Conservation (phyloP, 345 rosid species). For the Citrus hindsii region DNA sequence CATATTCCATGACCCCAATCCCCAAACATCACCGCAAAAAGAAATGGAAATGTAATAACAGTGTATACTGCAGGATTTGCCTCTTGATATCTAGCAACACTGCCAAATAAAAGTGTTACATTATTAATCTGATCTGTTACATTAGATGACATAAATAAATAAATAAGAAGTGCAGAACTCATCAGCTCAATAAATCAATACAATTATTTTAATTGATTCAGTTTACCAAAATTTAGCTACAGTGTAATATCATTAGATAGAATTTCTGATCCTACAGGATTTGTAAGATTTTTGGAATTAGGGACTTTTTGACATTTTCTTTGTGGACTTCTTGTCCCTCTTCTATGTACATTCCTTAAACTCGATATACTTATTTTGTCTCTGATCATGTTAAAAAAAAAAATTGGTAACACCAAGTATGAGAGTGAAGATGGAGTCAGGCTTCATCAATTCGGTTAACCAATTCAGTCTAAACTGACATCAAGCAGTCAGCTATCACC, state of each 20-base stretch:
- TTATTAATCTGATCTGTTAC: conserved; percentile 17
- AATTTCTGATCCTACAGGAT: too few relatives aligned
- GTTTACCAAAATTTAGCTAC: background rate
- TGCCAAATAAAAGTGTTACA: conserved; percentile 40
- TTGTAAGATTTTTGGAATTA: too few relatives aligned
- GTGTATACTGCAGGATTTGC: conserved; percentile 96
- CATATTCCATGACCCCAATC: conserved; percentile 99
- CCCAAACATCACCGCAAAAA: conserved; percentile 99
- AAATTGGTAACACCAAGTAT: background rate
- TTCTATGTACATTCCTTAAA: too few relatives aligned
- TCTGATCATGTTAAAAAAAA: too few relatives aligned
- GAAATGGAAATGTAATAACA: conserved; percentile 87
- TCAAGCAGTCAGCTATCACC: background rate
- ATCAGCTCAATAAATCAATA: conserved; percentile 12
- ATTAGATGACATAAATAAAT: conserved; percentile 5
- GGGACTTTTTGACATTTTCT: too few relatives aligned
- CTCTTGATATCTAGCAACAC: conserved; percentile 96
- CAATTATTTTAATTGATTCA: background rate
- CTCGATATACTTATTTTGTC: too few relatives aligned
- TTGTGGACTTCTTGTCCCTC: too few relatives aligned
- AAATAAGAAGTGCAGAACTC: background rate
- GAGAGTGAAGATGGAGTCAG: background rate
- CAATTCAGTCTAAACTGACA: background rate
- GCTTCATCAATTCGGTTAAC: background rate
- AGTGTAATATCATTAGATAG: too few relatives aligned